phyloP scores from a whole-genome alignment of 2,329 filamentous ascomycete species.

The Talaromyces sp. region DNA sequence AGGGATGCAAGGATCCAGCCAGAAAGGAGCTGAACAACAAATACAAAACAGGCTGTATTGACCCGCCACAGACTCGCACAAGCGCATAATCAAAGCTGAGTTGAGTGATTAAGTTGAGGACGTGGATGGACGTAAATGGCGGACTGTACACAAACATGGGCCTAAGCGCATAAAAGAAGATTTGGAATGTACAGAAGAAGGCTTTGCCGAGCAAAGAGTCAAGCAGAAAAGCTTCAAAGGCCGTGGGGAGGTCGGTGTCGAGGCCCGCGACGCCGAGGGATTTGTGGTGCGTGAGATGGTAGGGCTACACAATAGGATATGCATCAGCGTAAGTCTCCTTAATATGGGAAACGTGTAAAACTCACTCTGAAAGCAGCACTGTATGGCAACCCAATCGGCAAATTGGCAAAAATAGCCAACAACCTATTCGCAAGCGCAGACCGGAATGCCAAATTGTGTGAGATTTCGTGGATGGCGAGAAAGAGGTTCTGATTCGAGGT shows the following conservation, averaged over 20 bases:
- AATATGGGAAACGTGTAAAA: conserved; percentile 17
- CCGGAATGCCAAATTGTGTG: conserved; percentile 91
- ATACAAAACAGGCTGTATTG: conserved; percentile 68
- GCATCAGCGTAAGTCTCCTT: neutral
- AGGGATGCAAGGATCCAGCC: conserved; percentile 87
- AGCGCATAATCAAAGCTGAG: conserved; percentile 72
- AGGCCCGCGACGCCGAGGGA: conserved; percentile 93
- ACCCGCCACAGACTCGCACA: conserved; percentile 51
- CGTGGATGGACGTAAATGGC: conserved; percentile 80
- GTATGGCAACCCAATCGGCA: conserved; percentile 94
- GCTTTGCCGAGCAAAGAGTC: conserved; percentile 92
- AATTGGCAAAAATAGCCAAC: conserved; percentile 87
- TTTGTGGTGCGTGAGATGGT: conserved; percentile 98
- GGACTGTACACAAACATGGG: conserved; percentile 93
- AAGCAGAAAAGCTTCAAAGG: conserved; percentile 85
- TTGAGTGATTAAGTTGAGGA: conserved; percentile 76
- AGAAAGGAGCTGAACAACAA: conserved; percentile 87
- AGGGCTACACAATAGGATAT: conserved; percentile 58
- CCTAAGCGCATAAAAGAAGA: conserved; percentile 95
- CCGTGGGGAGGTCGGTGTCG: conserved; percentile 91
- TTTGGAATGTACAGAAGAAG: conserved; percentile 99
- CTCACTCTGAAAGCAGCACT: conserved; percentile 87
- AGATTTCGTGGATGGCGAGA: conserved; percentile 97
- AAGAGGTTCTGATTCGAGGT: conserved; percentile 98
- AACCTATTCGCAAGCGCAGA: conserved; percentile 75